A percentile compares a stretch with the other conserved stretches of the same genome.
phyloP scores from a whole-genome alignment of 2,329 filamentous ascomycete genomes.

The Teratosphaeria gauchensis region DNA sequence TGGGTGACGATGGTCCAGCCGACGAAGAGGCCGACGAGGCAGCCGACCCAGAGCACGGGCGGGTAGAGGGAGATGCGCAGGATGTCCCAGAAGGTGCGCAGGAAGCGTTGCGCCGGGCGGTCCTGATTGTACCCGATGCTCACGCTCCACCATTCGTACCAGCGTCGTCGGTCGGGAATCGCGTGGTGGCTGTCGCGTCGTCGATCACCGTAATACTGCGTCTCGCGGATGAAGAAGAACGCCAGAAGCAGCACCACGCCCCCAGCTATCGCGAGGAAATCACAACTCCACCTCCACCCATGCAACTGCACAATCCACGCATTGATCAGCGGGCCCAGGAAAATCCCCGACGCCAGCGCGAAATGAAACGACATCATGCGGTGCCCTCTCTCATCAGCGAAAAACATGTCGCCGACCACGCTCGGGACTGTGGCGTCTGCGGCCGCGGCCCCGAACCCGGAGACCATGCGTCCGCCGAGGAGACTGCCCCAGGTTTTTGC shows the following conservation, averaged over 20 bases:
- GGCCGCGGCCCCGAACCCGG: slow-evolving; percentile 22
- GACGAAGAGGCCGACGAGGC: slow-evolving; percentile 17
- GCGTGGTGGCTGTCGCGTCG: neutral
- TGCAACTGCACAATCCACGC: slow-evolving; percentile 18
- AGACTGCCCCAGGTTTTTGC: slow-evolving; percentile 18
- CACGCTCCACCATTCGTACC: slow-evolving; percentile 9
- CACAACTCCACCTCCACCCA: slow-evolving; percentile 20
- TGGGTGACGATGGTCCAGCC: slow-evolving; percentile 21
- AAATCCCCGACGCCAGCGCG: slow-evolving; percentile 27
- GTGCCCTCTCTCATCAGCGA: slow-evolving; percentile 25
- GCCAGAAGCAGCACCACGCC: slow-evolving; percentile 17
- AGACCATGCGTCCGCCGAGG: slow-evolving; percentile 16
- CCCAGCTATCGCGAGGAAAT: slow-evolving; percentile 19
- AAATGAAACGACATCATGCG: slow-evolving; percentile 32
- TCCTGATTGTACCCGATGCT: slow-evolving; percentile 10
- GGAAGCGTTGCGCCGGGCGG: slow-evolving; percentile 7
- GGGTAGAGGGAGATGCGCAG: slow-evolving; percentile 15
- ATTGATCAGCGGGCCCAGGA: slow-evolving; percentile 29
- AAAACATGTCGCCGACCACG: slow-evolving; percentile 29
- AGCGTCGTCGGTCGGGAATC: slow-evolving; percentile 6
- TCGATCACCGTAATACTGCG: slow-evolving; percentile 10
- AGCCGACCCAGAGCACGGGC: slow-evolving; percentile 14
- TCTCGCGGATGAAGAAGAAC: slow-evolving; percentile 19
- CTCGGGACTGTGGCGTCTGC: slow-evolving; percentile 29
- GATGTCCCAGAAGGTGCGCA: slow-evolving; percentile 13